A percentile compares a stretch with the other conserved stretches of the same genome.
Conservation (phyloP, 208 protist species). For the Tritrichomonas musculus region DNA sequence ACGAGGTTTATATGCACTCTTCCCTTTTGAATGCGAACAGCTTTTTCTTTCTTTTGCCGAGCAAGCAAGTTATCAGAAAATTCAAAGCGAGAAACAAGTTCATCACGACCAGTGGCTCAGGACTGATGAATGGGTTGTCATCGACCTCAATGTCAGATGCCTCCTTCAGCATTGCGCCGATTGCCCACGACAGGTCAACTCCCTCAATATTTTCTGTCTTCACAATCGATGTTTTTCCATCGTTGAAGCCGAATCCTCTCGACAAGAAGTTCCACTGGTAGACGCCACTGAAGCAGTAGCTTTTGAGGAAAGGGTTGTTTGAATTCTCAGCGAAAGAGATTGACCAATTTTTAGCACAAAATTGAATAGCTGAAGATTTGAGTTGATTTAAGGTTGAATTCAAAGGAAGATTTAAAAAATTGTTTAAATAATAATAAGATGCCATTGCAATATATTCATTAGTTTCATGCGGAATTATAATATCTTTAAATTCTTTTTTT, state of each 20-base stretch:
- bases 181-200: not conserved
- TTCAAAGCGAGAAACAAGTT: no score
- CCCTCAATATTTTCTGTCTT: not conserved
- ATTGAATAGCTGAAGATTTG: not conserved
- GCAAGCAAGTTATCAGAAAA: no score
- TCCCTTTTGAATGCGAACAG: no score
- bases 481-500: not conserved
- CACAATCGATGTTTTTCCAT: not conserved
- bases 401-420: not conserved
- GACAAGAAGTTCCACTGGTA: not conserved
- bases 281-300: not conserved
- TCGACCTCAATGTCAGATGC: not conserved
- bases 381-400: not conserved
- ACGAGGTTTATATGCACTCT: no score
- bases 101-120: no score
- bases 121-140: no score
- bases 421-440: not conserved
- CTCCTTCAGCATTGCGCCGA: not conserved
- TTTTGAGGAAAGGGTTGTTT: not conserved
- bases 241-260: not conserved
- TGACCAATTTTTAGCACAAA: not conserved
- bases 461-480: not conserved
- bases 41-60: no score
- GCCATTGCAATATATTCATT: not conserved
- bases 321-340: no score